Percentiles rank a stretch among this genome's conserved stretches.
These are phyloP conservation scores for Neopestalotiopsis clavispora DNA, from an alignment of 2,329 filamentous ascomycete genomes.

Conservation along the genomic window DNA sequence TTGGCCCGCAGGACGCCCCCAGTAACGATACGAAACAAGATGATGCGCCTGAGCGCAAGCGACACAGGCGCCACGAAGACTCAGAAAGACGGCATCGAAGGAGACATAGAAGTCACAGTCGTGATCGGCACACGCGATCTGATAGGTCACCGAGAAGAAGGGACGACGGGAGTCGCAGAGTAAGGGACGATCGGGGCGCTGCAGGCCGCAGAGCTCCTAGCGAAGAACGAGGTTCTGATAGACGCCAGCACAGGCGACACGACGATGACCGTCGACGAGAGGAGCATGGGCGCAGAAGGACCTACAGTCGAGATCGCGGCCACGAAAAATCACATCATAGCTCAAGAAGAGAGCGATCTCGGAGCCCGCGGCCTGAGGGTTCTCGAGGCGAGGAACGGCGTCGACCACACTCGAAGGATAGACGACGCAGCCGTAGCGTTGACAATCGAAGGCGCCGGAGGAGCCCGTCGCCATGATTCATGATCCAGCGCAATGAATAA, in stretches of 20 bases:
- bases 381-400: slow-evolving; percentile 25
- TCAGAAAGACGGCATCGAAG: slow-evolving; percentile 38
- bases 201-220: slow-evolving; percentile 25
- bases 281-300: slow-evolving; percentile 16
- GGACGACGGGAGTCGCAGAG: slow-evolving; percentile 16
- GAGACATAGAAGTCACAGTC: slow-evolving; percentile 36
- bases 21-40: slow-evolving; percentile 26
- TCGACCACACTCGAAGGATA: slow-evolving; percentile 29
- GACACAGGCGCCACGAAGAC: slow-evolving; percentile 33
- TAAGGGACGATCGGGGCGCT: background rate
- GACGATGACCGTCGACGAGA: background rate
- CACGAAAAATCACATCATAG: slow-evolving; percentile 21
- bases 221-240: slow-evolving; percentile 25
- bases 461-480: background rate
- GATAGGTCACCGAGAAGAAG: slow-evolving; percentile 33
- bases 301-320: slow-evolving; percentile 27
- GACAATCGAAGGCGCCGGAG: slow-evolving; percentile 16
- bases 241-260: slow-evolving; percentile 22
- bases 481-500: background rate
- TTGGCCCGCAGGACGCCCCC: slow-evolving; percentile 31
- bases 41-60: slow-evolving; percentile 24
- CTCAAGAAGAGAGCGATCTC: slow-evolving; percentile 26
- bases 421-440: slow-evolving; percentile 30
- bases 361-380: slow-evolving; percentile 27
- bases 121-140: slow-evolving; percentile 27